Percentiles rank a stretch among this genome's conserved stretches.
phyloP scores from a whole-genome alignment of 106 monocot genomes.

The Vanilla planifolia region DNA sequence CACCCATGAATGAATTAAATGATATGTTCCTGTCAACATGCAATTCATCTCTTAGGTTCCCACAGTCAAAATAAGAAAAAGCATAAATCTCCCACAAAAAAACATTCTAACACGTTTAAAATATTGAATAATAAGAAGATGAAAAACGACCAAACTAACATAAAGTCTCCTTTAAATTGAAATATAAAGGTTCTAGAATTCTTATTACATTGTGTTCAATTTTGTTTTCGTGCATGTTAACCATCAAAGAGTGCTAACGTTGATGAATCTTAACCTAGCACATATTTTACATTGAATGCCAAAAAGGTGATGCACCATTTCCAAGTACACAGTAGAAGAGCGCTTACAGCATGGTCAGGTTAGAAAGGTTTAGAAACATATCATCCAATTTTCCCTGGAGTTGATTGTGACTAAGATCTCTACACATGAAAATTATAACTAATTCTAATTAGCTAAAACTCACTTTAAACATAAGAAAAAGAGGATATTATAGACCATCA shows the following conservation, averaged over 20 bases:
- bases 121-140: too few relatives aligned
- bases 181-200: too few relatives aligned
- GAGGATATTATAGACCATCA: background rate
- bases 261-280: too few relatives aligned
- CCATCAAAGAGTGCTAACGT: background rate
- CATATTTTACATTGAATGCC: background rate
- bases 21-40: conserved; percentile 55
- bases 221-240: background rate
- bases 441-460: background rate
- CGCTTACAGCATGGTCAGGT: conserved; percentile 56
- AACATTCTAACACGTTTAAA: too few relatives aligned
- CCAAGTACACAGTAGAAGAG: background rate
- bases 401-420: conserved; percentile 58
- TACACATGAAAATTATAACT: conserved; percentile 3
- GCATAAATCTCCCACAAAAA: too few relatives aligned
- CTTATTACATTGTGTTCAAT: too few relatives aligned
- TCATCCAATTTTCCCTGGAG: conserved; percentile 52
- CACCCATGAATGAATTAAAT: conserved; percentile 54
- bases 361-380: conserved; percentile 37
- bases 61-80: too few relatives aligned
- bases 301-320: background rate
- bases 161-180: too few relatives aligned
- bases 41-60: background rate
- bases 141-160: too few relatives aligned
- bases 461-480: conserved; percentile 1